Evolutionary conservation across 129 eudicot species (phyloP).

Genomic region (Rutidosis leptorrhynchoides): DNA sequence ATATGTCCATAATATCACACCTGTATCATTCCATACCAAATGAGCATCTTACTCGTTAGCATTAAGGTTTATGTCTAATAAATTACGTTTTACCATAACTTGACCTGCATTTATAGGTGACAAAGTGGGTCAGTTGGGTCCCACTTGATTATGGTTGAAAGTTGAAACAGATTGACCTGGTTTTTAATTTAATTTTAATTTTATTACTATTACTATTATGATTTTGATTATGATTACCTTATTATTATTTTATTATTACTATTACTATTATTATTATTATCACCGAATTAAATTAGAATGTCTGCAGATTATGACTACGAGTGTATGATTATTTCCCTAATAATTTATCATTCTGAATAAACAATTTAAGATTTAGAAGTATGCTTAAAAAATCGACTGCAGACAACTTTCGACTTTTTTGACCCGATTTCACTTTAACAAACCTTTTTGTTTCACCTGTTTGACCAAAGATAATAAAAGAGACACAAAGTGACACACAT

Average conservation of each 20-base stretch:
- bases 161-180: not conserved
- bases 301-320: not conserved
- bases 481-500: not conserved
- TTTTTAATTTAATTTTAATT: too few relatives aligned
- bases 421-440: not conserved
- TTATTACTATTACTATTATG: too few relatives aligned
- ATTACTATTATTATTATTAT: too few relatives aligned
- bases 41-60: not conserved
- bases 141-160: not conserved
- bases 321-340: not conserved
- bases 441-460: not conserved
- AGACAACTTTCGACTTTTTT: not conserved
- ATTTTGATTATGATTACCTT: too few relatives aligned
- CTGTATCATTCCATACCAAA: slow-evolving; percentile 12
- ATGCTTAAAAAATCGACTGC: not conserved
- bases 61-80: slow-evolving; percentile 2
- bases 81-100: not conserved
- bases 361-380: not conserved
- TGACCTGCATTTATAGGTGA: slow-evolving; percentile 14
- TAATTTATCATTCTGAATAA: too few relatives aligned
- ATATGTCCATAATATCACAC: slow-evolving; percentile 38
- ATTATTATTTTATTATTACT: too few relatives aligned
- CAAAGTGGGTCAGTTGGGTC: not conserved
- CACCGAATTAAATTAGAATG: too few relatives aligned
- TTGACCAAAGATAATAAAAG: too few relatives aligned